Percentiles rank a stretch among this genome's conserved stretches.
Conservation (phyloP, 129 eudicot species). For the Flaveria linearis region DNA sequence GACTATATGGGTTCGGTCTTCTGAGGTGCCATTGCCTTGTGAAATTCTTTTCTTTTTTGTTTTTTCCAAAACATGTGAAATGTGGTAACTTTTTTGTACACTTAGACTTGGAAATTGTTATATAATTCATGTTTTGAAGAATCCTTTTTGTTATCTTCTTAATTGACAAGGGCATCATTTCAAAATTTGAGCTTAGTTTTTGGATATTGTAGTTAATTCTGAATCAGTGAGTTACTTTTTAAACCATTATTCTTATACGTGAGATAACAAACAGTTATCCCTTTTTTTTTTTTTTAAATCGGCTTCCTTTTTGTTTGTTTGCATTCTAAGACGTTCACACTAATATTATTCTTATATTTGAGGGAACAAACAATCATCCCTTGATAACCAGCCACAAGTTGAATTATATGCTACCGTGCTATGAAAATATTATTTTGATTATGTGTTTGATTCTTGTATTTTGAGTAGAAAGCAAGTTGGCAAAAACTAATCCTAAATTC, state of each 20-base stretch:
- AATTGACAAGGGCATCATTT: too few species aligned
- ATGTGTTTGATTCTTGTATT: too few species aligned
- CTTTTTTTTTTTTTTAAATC: too few species aligned
- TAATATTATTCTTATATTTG: too few species aligned
- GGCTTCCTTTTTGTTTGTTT: not conserved
- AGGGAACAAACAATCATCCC: too few species aligned
- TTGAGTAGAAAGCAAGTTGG: too few species aligned
- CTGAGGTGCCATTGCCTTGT: conserved; percentile 33
- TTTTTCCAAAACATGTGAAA: conserved; percentile 1
- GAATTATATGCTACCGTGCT: too few species aligned
- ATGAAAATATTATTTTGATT: too few species aligned
- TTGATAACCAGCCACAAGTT: too few species aligned
- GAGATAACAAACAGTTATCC: too few species aligned
- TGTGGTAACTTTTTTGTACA: conserved; percentile 25
- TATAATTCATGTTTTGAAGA: conserved; percentile 9
- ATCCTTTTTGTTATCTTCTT: not conserved
- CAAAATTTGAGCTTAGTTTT: not conserved
- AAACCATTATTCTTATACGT: not conserved
- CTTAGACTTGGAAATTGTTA: conserved; percentile 7
- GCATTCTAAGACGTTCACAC: not conserved
- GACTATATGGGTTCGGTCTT: conserved; percentile 24
- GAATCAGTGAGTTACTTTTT: not conserved
- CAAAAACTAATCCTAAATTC: too few species aligned
- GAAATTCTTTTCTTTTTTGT: conserved; percentile 16
- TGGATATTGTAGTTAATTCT: not conserved